Percentiles rank a stretch among this genome's conserved stretches.
Conservation (phyloP, 179 eudicot species). For the Drosera spatulata region DNA sequence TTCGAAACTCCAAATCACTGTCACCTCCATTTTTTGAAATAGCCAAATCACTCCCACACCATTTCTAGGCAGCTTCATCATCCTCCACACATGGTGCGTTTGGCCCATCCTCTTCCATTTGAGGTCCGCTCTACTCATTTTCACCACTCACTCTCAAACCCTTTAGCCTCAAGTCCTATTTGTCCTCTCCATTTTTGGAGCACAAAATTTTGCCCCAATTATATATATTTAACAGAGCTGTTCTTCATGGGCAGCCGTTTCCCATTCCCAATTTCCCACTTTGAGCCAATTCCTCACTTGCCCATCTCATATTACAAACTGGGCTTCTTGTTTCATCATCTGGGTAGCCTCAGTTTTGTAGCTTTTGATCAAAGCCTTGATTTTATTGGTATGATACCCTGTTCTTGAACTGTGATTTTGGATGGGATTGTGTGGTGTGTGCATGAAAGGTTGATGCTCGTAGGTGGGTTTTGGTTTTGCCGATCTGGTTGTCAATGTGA, state of each 20-base stretch:
- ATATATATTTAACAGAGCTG: too few species aligned
- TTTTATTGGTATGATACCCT: not conserved
- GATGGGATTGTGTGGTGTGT: conserved; percentile 1
- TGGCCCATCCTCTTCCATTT: conserved; percentile 16
- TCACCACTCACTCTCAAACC: not conserved
- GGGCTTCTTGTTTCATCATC: not conserved
- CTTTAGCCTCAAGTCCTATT: not conserved
- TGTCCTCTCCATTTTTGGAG: not conserved
- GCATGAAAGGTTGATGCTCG: conserved; percentile 1
- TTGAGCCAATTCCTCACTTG: too few species aligned
- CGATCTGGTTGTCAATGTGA: conserved; percentile 10
- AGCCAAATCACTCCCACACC: too few species aligned
- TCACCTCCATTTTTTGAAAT: too few species aligned
- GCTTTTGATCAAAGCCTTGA: not conserved
- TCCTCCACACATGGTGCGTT: conserved; percentile 35
- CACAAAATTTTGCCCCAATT: too few species aligned
- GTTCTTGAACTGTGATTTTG: not conserved
- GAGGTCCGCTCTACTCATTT: not conserved
- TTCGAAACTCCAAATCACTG: too few species aligned
- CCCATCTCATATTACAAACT: not conserved
- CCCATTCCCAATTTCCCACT: too few species aligned
- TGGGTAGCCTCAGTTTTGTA: not conserved
- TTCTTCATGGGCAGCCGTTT: too few species aligned
- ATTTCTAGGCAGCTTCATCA: conserved; percentile 2
- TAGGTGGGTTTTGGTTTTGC: not conserved